Evolutionary conservation across 2,329 filamentous ascomycete species (phyloP), one percentile per base, ranked within the genome.

Genomic region (Trichoderma citrinoviride): DNA sequence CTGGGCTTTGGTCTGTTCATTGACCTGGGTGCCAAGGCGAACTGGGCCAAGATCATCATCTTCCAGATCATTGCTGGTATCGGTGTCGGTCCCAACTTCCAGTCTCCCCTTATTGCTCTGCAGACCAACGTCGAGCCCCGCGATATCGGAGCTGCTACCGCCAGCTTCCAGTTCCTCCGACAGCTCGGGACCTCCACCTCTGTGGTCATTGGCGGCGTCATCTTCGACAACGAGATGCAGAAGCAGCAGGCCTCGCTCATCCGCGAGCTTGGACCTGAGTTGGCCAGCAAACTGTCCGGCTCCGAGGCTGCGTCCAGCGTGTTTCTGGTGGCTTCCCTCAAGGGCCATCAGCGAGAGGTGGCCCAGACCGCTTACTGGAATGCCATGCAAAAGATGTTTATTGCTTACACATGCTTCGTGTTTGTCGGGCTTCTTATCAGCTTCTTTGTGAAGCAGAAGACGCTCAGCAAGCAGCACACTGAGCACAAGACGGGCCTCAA

Each of bases 141-240:
- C 29, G 88, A 91, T 69, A 88, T 90, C 53, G 89, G 86, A n/a
- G 84, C 87, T 1, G 88, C 85, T 0, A 91, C 88, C 0, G 83
- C 87, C 0, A 88, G 87, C 1, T 88, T 90, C 68, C 81, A 84
- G 8, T 90, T 91, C 72, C 81, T 88, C 7, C 85, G 90, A 21
- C 89, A 90, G 69, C 78, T 93, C 3, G 87, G 87, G 10, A 90
- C 87, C 0, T 83, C 87, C 2, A 83, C 88, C 21, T 87, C 87
- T 0, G 83, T 92, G 60, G 89, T 92, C 1, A 81, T 93, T 44
- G 91, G 91, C 25, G 87, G 89, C n/a, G 89, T 92, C 52, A 83
- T 93, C 43, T 93, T 93, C 77, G 88, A 92, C 76, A 93, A 93
- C 73, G 79, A 83, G 66, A 91, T 92, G 87, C 77, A 85, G 68